Evolutionary conservation across 2,329 filamentous ascomycete species (phyloP).

Genomic region (Beauveria asiatica): DNA sequence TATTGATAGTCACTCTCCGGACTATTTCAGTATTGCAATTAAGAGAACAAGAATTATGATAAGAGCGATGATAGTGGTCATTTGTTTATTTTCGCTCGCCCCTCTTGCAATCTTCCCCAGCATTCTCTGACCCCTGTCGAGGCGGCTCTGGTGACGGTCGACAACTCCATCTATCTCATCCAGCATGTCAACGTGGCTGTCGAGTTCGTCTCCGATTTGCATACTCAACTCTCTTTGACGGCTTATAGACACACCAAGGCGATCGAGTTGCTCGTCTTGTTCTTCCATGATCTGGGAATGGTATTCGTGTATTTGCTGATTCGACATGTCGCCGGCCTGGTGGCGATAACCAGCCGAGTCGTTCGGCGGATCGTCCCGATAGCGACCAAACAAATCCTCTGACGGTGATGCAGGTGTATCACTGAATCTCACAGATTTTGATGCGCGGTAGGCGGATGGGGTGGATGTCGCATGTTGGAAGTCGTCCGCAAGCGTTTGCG

Average conservation of each 20-base stretch:
- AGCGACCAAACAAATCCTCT: constrained; percentile 45
- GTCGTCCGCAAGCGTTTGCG: constrained; percentile 51
- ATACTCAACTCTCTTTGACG: constrained; percentile 88
- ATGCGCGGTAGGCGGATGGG: constrained; percentile 22
- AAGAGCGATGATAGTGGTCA: constrained; percentile 71
- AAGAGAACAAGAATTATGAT: constrained; percentile 76
- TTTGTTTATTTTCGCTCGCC: constrained; percentile 79
- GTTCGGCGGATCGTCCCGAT: constrained; percentile 59
- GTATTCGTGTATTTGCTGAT: constrained; percentile 79
- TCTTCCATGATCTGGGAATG: constrained; percentile 74
- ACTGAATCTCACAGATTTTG: constrained; percentile 81
- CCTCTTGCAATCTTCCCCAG: constrained; percentile 64
- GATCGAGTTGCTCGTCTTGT: constrained; percentile 90
- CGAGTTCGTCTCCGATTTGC: constrained; percentile 92
- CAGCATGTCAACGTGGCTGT: constrained; percentile 78
- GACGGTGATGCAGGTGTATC: constrained; percentile 43
- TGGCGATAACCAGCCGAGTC: constrained; percentile 50
- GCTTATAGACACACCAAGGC: constrained; percentile 74
- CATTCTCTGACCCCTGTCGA: constrained; percentile 66
- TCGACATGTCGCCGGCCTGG: constrained; percentile 55
- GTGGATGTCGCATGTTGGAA: constrained; percentile 54
- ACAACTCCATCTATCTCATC: constrained; percentile 81
- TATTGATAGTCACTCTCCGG: not conserved
- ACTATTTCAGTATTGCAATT: constrained; percentile 71
- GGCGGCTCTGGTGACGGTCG: constrained; percentile 67